These are phyloP conservation scores for Rhizopus stolonifer DNA, from an alignment of 371 early-diverging fungal species.

Conservation along the genomic window DNA sequence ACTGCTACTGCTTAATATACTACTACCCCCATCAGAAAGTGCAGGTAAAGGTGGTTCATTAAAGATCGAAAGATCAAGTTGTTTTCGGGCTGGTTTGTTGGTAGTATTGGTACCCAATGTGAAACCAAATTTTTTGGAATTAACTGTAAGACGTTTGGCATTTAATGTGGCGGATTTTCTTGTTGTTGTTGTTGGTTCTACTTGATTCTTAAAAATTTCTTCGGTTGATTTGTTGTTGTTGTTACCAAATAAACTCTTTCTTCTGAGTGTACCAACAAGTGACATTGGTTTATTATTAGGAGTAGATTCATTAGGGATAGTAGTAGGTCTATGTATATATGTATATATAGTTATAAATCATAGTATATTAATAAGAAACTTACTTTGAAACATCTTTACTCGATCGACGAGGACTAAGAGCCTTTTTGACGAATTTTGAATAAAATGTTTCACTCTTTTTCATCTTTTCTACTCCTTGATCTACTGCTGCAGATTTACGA, in stretches of 20 bases:
- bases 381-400: conserved; percentile 20
- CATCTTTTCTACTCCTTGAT: conserved; percentile 22
- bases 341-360: too few relatives aligned
- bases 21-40: conserved; percentile 43
- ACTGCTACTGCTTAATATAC: conserved; percentile 44
- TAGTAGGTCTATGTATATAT: too few relatives aligned
- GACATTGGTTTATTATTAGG: conserved; percentile 9
- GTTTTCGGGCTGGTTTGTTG: conserved; percentile 34
- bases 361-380: too few relatives aligned
- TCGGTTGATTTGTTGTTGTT: conserved; percentile 31
- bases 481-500: conserved; percentile 29
- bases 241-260: conserved; percentile 40
- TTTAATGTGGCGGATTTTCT: conserved; percentile 24
- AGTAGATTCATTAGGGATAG: conserved; percentile 2
- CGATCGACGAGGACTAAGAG: conserved; percentile 23
- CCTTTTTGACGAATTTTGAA: conserved; percentile 36
- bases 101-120: conserved; percentile 32
- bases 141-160: conserved; percentile 28
- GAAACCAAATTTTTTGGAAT: conserved; percentile 31
- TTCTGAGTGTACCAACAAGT: conserved; percentile 38
- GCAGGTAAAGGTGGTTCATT: conserved; percentile 19
- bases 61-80: conserved; percentile 40
- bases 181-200: neutral
- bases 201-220: neutral
- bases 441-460: conserved; percentile 49